Base-by-base conservation (phyloP, 176 grass and related monocot species). In the maize (Zea mays) region DNA sequence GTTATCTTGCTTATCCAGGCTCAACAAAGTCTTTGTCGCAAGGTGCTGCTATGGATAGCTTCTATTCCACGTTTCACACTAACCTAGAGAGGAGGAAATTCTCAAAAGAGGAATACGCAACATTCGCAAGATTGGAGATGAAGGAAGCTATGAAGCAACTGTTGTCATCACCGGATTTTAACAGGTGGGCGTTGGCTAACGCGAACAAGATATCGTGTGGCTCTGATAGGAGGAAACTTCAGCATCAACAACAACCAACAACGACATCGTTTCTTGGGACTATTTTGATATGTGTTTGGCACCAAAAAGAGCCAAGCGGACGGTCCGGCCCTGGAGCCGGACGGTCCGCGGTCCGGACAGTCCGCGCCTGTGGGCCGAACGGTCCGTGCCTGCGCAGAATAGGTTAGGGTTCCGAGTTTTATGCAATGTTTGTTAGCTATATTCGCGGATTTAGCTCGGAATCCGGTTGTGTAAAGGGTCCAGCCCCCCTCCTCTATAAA, bases 61-160 rank as follows among this genome's bases (percentile, higher is more conserved):
- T 88, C 58, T 98, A 85, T 84, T 98, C 95, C 14, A 86, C 86
- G 41, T 92, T 86, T 69, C 95, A 98, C 81, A 70, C 34, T 38
- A 94, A 94, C 79, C 47, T 88, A 3, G 90, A 87, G 73, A 88
- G 89, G 57, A 90, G 37, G 67, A 88, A 84, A 20, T 88, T 88
- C n/a, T 82, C 95, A 0, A 80, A 88, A 49, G 86, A 92, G 85
- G 82, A 97, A 83, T 97, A 93, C 52, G 82, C 86, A 37, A 64
- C 69, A 45, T 85, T 94, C 54, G 94, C 95, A 4, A 92, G 39
- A 81, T 77, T 94, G 72, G 81, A 93, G 75, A 97, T 91, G 37
- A 75, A 74, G 10, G 88, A 91, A 67, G 85, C 78, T 55, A 83
- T 97, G 85, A 79, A 61, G 12, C 79, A 97, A 51, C 35, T 97